phyloP scores from a whole-genome alignment of 331 rosid genomes.

The Cydonia oblonga region DNA sequence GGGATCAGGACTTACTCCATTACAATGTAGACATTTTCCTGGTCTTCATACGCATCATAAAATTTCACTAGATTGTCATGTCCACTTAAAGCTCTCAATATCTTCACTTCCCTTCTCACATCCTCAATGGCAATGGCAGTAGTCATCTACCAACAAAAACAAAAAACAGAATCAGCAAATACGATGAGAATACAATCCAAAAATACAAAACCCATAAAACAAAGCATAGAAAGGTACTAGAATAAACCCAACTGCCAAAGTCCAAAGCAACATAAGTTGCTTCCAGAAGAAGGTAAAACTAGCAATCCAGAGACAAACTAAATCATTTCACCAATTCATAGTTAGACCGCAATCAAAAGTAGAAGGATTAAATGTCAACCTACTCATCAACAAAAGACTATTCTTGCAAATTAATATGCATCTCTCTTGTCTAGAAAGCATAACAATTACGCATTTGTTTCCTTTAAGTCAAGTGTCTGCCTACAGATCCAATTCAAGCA shows the following conservation, averaged over 20 bases:
- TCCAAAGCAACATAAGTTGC: not conserved
- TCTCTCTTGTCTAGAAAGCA: not conserved
- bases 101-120: constrained; percentile 92
- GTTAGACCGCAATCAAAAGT: not conserved
- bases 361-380: not conserved
- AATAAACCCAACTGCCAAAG: not conserved
- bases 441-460: not conserved
- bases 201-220: not conserved
- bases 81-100: constrained; percentile 81
- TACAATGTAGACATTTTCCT: constrained; percentile 75
- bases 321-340: not conserved
- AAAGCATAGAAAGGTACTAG: not conserved
- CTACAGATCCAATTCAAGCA: constrained; percentile 8
- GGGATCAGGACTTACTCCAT: constrained; percentile 69
- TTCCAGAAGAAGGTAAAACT: not conserved
- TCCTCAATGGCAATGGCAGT: constrained; percentile 94
- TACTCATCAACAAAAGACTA: not conserved
- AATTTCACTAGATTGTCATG: constrained; percentile 66
- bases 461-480: not conserved
- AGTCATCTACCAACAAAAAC: constrained; percentile 62
- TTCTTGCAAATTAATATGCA: not conserved
- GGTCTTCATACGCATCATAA: constrained; percentile 79
- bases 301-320: not conserved
- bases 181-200: not conserved
- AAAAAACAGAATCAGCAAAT: constrained; percentile 10